phyloP scores from a whole-genome alignment of 371 early-diverging fungal species.

The Rhizopus stolonifer region DNA sequence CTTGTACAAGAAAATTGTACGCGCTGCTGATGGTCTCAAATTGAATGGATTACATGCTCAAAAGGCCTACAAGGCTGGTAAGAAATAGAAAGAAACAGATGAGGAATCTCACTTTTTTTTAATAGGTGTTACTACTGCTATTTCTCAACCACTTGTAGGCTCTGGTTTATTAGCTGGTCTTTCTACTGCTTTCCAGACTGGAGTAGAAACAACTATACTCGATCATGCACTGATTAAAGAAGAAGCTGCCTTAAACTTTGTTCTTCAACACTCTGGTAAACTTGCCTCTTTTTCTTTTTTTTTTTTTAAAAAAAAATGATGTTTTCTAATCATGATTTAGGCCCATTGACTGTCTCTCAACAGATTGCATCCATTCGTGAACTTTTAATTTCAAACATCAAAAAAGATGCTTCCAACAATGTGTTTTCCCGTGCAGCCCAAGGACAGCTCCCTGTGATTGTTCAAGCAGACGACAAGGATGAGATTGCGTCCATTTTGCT shows the following conservation, averaged over 20 bases:
- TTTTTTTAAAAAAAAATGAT: not conserved
- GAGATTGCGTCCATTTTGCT: conserved; percentile 63
- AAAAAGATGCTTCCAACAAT: conserved; percentile 24
- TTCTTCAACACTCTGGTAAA: conserved; percentile 37
- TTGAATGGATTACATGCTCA: conserved; percentile 59
- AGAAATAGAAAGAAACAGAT: too few species aligned
- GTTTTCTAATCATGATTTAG: conserved; percentile 1
- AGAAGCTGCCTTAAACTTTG: conserved; percentile 62
- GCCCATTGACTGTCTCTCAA: conserved; percentile 53
- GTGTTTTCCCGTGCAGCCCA: conserved; percentile 50
- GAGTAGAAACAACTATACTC: conserved; percentile 44
- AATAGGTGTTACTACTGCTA: conserved; percentile 51
- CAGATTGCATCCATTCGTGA: conserved; percentile 67
- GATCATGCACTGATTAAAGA: conserved; percentile 55
- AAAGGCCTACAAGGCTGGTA: conserved; percentile 67
- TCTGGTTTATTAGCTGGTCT: conserved; percentile 49
- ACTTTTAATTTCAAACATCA: conserved; percentile 30
- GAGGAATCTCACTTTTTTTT: not conserved
- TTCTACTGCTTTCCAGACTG: conserved; percentile 60
- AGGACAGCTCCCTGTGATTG: conserved; percentile 68
- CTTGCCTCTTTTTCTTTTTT: too few species aligned
- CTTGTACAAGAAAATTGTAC: conserved; percentile 29
- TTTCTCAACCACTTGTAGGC: conserved; percentile 50
- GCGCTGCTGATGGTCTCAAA: conserved; percentile 64
- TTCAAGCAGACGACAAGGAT: conserved; percentile 66